Conservation (phyloP, 2,329 filamentous ascomycete genomes). For the Taxawa tesnikishii region DNA sequence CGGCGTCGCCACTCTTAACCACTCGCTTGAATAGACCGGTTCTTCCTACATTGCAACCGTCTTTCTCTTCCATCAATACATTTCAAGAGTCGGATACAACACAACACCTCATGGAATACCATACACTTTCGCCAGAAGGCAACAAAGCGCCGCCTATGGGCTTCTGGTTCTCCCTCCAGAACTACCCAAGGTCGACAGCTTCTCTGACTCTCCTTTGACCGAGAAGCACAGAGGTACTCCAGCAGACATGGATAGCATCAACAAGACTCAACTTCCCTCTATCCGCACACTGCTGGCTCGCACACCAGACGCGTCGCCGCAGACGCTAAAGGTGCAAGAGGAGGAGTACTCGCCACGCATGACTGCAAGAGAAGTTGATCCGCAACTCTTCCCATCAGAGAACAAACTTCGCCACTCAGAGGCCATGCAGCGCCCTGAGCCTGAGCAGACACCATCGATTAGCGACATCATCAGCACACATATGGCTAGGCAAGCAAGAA, state of each 20-base stretch:
- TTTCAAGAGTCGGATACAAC: neutral
- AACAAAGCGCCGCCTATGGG: conserved; percentile 3
- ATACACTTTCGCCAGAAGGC: neutral
- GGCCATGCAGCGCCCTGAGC: neutral
- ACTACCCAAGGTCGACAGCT: conserved; percentile 3
- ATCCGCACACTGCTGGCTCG: conserved; percentile 1
- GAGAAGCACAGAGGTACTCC: conserved; percentile 1
- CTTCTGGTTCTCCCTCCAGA: conserved; percentile 6
- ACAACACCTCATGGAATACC: neutral
- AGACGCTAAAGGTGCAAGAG: no score
- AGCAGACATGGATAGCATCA: neutral
- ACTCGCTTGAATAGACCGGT: neutral
- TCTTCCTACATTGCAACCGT: neutral
- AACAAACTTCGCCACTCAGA: no score
- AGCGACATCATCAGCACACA: neutral
- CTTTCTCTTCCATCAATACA: neutral
- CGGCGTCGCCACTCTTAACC: neutral
- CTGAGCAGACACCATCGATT: neutral
- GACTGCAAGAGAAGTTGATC: no score
- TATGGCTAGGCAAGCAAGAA: neutral
- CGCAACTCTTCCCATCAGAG: no score
- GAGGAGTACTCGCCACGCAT: no score
- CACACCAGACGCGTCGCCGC: neutral
- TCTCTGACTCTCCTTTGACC: conserved; percentile 2
- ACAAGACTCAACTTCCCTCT: conserved; percentile 3